Percentiles rank a stretch among this genome's conserved stretches.
Conservation (phyloP, 1,284 basidiomycete species). For the Mycena sp. region DNA sequence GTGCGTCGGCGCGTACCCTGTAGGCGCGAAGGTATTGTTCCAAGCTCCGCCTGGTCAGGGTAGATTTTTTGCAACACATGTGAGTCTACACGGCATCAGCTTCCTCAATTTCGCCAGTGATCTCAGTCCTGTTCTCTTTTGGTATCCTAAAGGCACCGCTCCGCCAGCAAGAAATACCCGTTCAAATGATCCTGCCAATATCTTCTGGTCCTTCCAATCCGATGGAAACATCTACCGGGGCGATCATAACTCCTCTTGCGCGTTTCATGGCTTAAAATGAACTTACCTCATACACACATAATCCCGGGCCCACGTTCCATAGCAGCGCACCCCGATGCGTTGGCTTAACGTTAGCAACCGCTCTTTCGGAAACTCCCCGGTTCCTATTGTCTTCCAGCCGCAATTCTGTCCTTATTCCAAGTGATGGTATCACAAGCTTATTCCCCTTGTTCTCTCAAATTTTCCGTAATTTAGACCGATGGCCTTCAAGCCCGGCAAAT, state of each 20-base stretch:
- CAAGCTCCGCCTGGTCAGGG: neutral
- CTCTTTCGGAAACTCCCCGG: conserved; percentile 3
- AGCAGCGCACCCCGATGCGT: neutral
- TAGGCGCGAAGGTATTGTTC: neutral
- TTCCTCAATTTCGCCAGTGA: neutral
- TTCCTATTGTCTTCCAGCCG: neutral
- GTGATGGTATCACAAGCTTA: conserved; percentile 4
- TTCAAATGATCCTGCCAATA: neutral
- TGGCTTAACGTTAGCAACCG: neutral
- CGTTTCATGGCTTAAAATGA: neutral
- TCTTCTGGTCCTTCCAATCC: too few species aligned
- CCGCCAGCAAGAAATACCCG: neutral
- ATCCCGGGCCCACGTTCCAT: neutral
- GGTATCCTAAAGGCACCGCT: neutral
- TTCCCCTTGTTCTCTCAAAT: conserved; percentile 16
- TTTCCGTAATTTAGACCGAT: conserved; percentile 17
- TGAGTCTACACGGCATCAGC: conserved; percentile 2
- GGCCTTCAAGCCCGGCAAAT: neutral
- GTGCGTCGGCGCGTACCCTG: neutral
- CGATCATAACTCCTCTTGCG: neutral
- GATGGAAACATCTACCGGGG: neutral
- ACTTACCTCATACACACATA: too few species aligned
- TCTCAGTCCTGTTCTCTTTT: neutral
- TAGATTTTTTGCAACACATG: neutral
- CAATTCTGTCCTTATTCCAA: conserved; percentile 10